A percentile compares a stretch with the other conserved stretches of the same genome.
These are phyloP conservation scores for Xylariales sp. DNA, from an alignment of 2,329 filamentous ascomycete species.

Conservation along the genomic window DNA sequence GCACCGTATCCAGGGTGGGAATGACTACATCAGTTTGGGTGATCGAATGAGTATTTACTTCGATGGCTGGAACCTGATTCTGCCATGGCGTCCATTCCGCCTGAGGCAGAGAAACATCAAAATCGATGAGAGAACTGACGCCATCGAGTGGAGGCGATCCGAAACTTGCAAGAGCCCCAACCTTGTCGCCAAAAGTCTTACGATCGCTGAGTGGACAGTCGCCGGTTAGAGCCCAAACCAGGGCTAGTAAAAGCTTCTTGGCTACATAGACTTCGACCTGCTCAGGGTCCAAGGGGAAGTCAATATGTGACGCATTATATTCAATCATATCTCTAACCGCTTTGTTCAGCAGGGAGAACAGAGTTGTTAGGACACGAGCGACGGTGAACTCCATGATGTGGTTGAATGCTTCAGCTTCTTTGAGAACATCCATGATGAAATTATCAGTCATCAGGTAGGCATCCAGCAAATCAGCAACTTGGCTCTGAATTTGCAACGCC, in stretches of 20 bases:
- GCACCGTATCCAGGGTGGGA: conserved; percentile 94
- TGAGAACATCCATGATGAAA: conserved; percentile 82
- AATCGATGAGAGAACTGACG: conserved; percentile 91
- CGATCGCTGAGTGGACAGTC: conserved; percentile 91
- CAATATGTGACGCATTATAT: conserved; percentile 93
- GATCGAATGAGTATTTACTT: conserved; percentile 98
- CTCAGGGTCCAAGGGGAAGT: conserved; percentile 91
- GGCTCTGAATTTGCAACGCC: conserved; percentile 79
- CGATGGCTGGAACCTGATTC: conserved; percentile 90
- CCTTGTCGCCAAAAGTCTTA: conserved; percentile 87
- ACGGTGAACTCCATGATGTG: conserved; percentile 99
- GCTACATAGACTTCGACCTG: conserved; percentile 90
- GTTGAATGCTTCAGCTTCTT: conserved; percentile 79
- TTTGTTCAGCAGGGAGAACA: conserved; percentile 97
- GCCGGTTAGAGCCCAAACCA: conserved; percentile 96
- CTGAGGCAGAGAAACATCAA: conserved; percentile 86
- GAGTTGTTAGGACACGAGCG: conserved; percentile 87
- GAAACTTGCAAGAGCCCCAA: conserved; percentile 85
- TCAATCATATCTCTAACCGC: conserved; percentile 91
- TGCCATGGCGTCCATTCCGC: conserved; percentile 95
- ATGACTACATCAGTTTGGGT: conserved; percentile 99
- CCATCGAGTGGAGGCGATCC: conserved; percentile 85
- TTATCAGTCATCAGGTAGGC: conserved; percentile 80
- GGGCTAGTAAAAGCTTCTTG: conserved; percentile 91
- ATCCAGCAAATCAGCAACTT: conserved; percentile 83